Conservation (phyloP, 1,139 yeast genomes). For the Pichia sp. region DNA sequence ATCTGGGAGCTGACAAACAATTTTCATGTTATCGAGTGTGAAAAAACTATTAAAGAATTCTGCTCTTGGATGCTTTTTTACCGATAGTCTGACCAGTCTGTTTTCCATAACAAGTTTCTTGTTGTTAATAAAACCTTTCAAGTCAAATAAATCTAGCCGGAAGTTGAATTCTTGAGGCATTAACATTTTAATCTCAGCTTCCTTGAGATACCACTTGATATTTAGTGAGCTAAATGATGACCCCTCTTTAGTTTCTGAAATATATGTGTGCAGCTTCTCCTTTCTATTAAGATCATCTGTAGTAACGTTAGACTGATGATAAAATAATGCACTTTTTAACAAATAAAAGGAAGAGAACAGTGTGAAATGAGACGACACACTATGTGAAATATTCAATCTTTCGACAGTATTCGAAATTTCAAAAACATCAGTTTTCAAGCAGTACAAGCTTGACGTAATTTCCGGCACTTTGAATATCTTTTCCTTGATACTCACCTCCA, state of each 20-base stretch:
- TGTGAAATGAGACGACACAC: conserved; percentile 49
- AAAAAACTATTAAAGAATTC: conserved; percentile 12
- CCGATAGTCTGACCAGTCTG: conserved; percentile 45
- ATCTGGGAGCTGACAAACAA: conserved; percentile 24
- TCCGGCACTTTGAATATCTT: conserved; percentile 17
- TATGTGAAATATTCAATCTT: conserved; percentile 21
- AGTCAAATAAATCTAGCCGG: conserved; percentile 42
- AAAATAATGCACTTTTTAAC: conserved; percentile 44
- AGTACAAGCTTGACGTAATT: conserved; percentile 12
- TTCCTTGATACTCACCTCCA: not conserved
- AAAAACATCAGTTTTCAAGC: conserved; percentile 14
- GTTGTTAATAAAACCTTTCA: conserved; percentile 27
- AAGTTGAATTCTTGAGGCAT: conserved; percentile 49
- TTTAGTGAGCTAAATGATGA: conserved; percentile 23
- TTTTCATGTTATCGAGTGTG: conserved; percentile 20
- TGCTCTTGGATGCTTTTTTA: conserved; percentile 31
- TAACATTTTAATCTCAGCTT: conserved; percentile 30
- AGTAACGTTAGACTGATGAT: conserved; percentile 34
- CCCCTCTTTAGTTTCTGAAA: not conserved
- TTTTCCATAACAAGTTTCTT: conserved; percentile 30
- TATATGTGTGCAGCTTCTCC: not conserved
- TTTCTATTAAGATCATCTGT: conserved; percentile 16
- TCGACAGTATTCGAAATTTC: conserved; percentile 12
- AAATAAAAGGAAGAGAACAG: conserved; percentile 53
- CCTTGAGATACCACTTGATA: conserved; percentile 29